Conservation (phyloP, 176 grass and related monocot genomes). For the Phoenix roebelenii region DNA sequence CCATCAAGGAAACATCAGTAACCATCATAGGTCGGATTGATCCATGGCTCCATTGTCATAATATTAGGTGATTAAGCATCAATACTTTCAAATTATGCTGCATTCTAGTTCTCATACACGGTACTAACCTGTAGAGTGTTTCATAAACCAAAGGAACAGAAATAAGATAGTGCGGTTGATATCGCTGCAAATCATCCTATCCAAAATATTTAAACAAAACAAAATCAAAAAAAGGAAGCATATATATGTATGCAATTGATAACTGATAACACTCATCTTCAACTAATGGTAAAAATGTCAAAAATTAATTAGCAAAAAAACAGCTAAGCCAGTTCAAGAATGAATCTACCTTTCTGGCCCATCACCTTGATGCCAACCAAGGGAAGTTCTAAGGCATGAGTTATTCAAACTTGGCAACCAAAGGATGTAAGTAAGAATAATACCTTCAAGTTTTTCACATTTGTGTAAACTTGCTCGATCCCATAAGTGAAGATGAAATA, state of each 20-base stretch:
- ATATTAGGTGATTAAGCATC: too few species aligned
- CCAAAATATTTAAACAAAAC: constrained; percentile 39
- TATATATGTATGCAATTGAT: constrained; percentile 16
- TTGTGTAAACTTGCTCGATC: constrained; percentile 91
- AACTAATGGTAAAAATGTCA: too few species aligned
- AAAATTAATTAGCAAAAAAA: too few species aligned
- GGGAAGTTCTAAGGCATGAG: too few species aligned
- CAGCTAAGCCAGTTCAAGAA: too few species aligned
- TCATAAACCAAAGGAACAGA: constrained; percentile 91
- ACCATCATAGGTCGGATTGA: neutral
- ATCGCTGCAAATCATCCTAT: constrained; percentile 90
- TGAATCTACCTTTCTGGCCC: too few species aligned
- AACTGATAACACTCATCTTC: neutral
- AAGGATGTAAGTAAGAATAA: neutral
- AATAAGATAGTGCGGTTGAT: constrained; percentile 78
- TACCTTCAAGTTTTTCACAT: constrained; percentile 79
- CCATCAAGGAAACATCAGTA: constrained; percentile 23
- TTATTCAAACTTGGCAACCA: too few species aligned
- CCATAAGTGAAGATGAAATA: constrained; percentile 89
- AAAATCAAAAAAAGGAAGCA: constrained; percentile 30
- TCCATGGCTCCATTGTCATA: too few species aligned
- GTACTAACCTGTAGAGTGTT: constrained; percentile 78
- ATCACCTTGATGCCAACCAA: too few species aligned
- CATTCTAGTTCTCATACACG: neutral
- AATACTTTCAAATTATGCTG: too few species aligned